phyloP scores from a whole-genome alignment of 164 flowering plant species.

The Vitis cinerea region DNA sequence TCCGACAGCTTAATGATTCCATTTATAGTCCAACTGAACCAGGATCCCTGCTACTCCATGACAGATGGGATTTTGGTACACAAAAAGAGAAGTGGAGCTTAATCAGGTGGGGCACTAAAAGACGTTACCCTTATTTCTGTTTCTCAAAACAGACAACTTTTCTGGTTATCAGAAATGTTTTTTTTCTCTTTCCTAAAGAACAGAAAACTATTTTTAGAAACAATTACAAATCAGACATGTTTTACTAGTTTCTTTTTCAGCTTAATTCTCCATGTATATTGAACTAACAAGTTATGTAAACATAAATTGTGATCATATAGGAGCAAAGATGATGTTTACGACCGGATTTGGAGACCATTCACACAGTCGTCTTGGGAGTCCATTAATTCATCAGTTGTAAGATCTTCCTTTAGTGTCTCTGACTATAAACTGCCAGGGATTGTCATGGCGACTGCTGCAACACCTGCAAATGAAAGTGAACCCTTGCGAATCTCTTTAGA shows the following conservation, averaged over 20 bases:
- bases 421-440: not conserved
- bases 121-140: no score
- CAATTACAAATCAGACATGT: no score
- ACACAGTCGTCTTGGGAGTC: not conserved
- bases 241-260: no score
- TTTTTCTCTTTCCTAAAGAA: no score
- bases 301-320: conserved; percentile 3
- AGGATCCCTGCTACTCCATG: not conserved
- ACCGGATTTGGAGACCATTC: conserved; percentile 30
- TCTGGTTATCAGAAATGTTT: no score
- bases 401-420: not conserved
- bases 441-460: conserved; percentile 32
- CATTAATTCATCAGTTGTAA: conserved; percentile 1
- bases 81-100: no score
- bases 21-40: not conserved
- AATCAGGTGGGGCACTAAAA: no score
- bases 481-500: conserved; percentile 13
- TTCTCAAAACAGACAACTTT: no score
- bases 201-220: no score
- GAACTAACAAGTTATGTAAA: no score
- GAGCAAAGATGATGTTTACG: conserved; percentile 30
- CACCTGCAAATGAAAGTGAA: conserved; percentile 7
- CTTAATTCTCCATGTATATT: no score
- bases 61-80: conserved; percentile 10
- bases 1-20: not conserved